Percentiles rank a stretch among this genome's conserved stretches.
phyloP scores from a whole-genome alignment of 2,329 filamentous ascomycete genomes.

The Diaporthe sp. region DNA sequence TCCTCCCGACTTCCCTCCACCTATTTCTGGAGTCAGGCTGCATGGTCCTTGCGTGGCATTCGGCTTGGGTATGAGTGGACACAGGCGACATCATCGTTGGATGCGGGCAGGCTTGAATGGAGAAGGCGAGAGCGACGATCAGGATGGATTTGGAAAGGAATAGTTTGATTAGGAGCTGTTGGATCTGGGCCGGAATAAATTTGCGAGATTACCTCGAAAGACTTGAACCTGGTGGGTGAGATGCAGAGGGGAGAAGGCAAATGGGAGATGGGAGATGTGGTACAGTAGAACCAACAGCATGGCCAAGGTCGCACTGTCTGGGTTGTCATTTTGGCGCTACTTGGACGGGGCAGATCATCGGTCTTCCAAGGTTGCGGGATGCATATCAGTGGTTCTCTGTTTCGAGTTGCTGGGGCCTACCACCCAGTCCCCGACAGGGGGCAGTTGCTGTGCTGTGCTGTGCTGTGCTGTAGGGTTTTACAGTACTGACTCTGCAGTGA shows the following conservation, averaged over 20 bases:
- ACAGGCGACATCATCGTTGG: constrained; percentile 6
- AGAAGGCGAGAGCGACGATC: constrained; percentile 33
- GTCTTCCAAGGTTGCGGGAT: constrained; percentile 15
- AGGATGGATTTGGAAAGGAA: constrained; percentile 4
- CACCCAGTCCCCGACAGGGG: neutral
- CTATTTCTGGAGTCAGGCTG: constrained; percentile 24
- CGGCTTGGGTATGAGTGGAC: constrained; percentile 6
- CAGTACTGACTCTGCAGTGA: neutral
- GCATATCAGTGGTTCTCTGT: constrained; percentile 32
- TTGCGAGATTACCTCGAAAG: constrained; percentile 29
- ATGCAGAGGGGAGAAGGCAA: neutral
- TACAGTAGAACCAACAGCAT: neutral
- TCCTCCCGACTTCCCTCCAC: constrained; percentile 11
- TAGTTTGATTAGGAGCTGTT: constrained; percentile 27
- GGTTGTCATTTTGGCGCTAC: neutral
- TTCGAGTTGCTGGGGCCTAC: constrained; percentile 31
- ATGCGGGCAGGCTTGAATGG: neutral
- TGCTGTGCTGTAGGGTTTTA: neutral
- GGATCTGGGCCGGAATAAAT: constrained; percentile 21
- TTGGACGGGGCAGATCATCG: constrained; percentile 14
- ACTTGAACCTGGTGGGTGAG: constrained; percentile 12
- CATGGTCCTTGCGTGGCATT: neutral
- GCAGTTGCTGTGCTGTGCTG: neutral
- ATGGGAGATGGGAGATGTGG: neutral
- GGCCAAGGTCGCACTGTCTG: neutral